These are phyloP conservation scores for Blastocystis sp. DNA, from an alignment of 352 stramenopile species.

Conservation along the genomic window DNA sequence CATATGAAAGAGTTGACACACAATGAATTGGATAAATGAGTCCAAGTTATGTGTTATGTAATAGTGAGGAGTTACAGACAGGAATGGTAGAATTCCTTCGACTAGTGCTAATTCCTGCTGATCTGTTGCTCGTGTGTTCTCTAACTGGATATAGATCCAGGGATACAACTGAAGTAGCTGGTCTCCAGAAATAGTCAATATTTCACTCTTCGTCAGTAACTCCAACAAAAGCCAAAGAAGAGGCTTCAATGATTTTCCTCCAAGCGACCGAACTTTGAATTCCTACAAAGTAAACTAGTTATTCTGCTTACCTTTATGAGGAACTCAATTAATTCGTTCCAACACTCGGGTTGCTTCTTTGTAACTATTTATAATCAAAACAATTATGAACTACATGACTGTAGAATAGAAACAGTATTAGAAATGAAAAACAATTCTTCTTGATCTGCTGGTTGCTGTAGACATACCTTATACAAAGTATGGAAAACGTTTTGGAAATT, in stretches of 20 bases:
- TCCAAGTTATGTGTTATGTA: background rate
- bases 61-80: background rate
- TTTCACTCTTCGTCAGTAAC: background rate
- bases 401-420: background rate
- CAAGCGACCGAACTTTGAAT: background rate
- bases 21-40: background rate
- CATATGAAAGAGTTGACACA: background rate
- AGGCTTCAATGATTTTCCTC: background rate
- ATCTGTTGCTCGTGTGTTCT: background rate
- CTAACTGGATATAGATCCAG: background rate
- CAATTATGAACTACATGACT: background rate
- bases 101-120: background rate
- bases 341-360: background rate
- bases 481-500: background rate
- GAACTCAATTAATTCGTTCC: background rate
- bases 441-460: background rate
- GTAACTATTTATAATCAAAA: background rate
- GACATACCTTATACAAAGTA: background rate
- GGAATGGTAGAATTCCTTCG: background rate
- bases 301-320: background rate
- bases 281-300: background rate
- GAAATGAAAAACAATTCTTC: slow-evolving; percentile 18
- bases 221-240: slow-evolving; percentile 7
- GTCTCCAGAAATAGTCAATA: background rate
- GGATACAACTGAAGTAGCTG: background rate